Percentiles rank a stretch among this genome's conserved stretches.
These are phyloP conservation scores for Stemphylium lycopersici DNA, from an alignment of 2,329 filamentous ascomycete species.

Conservation along the genomic window DNA sequence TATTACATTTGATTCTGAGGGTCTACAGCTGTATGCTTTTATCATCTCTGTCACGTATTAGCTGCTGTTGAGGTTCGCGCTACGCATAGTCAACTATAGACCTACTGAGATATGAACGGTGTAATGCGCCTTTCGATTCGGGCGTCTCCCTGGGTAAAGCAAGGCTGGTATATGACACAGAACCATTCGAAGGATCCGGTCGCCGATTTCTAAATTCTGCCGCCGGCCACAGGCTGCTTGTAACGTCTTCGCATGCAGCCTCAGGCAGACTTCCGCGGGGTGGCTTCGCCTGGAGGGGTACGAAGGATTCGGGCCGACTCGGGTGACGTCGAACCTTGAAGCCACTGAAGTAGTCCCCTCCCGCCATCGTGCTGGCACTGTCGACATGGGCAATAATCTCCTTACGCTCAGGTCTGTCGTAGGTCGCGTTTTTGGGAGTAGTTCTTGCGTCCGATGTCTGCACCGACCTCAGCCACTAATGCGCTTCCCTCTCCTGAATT, in stretches of 20 bases:
- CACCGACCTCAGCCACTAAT: background rate
- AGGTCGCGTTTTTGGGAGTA: background rate
- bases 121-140: background rate
- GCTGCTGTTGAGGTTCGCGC: background rate
- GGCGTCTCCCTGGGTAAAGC: background rate
- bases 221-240: background rate
- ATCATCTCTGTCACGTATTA: constrained; percentile 10
- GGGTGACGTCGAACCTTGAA: constrained; percentile 1
- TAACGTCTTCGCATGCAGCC: background rate
- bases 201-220: background rate
- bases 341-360: background rate
- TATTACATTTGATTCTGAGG: background rate
- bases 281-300: background rate
- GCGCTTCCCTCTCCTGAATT: constrained; percentile 5
- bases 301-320: constrained; percentile 10
- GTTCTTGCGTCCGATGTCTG: background rate
- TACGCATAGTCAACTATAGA: background rate
- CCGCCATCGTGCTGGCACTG: background rate
- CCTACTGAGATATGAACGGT: constrained; percentile 1
- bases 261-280: background rate
- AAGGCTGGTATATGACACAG: background rate
- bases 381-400: background rate
- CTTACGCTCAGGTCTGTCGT: background rate
- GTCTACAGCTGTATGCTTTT: background rate
- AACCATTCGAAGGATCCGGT: background rate